Percentiles rank a stretch among this genome's conserved stretches.
Conservation (phyloP, 495 filamentous ascomycete species). For the Tuber magnatum region DNA sequence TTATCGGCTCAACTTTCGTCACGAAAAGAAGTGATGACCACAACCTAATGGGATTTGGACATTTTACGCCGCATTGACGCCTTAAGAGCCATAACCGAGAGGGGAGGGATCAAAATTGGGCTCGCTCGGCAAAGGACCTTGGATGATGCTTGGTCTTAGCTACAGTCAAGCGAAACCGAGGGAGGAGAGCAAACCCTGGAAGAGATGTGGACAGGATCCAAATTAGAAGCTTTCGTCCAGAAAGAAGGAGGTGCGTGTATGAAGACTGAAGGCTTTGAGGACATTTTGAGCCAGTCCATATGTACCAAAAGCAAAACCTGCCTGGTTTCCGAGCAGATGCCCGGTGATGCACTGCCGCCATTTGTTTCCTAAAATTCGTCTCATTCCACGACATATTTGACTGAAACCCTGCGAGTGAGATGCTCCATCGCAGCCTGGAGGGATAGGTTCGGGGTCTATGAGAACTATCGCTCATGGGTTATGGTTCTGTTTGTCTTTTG, state of each 20-base stretch:
- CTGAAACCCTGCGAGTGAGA: not conserved
- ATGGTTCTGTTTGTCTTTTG: not conserved
- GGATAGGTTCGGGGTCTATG: not conserved
- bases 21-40: not conserved
- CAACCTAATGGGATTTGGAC: not conserved
- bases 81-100: not conserved
- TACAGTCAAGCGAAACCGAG: not conserved
- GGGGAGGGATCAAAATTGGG: not conserved
- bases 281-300: not conserved
- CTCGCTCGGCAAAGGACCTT: not conserved
- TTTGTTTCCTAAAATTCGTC: not conserved
- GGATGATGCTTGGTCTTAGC: not conserved
- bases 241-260: not conserved
- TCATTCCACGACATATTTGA: not conserved
- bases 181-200: not conserved
- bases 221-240: not conserved
- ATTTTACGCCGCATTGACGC: not conserved
- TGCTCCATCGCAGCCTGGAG: not conserved
- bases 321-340: slow-evolving; percentile 1
- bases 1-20: not conserved
- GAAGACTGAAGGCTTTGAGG: not conserved
- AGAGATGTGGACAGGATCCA: not conserved
- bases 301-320: not conserved
- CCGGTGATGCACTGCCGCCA: not conserved
- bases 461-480: not conserved